These are phyloP conservation scores for Cyclostephanos tholiformis DNA, from an alignment of 108 stramenopile genomes.

Conservation along the genomic window DNA sequence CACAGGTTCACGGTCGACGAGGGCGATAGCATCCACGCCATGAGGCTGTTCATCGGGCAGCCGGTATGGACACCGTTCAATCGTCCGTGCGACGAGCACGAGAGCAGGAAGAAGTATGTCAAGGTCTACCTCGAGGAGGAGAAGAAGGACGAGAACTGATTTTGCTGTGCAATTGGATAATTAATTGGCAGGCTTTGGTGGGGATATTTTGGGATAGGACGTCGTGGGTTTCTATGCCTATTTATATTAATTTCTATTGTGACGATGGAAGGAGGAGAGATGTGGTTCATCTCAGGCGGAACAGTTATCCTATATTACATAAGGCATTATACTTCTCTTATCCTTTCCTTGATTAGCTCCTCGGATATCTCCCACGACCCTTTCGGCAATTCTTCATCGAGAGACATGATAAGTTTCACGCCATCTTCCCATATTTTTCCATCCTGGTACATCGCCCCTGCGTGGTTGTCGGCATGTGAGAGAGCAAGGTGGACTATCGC, in stretches of 20 bases:
- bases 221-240: too few species aligned
- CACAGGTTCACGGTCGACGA: slow-evolving; percentile 92
- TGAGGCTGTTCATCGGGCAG: slow-evolving; percentile 94
- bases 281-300: too few species aligned
- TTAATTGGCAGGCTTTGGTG: background rate
- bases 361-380: slow-evolving; percentile 48
- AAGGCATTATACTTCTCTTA: background rate
- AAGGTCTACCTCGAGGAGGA: slow-evolving; percentile 62
- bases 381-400: slow-evolving; percentile 35
- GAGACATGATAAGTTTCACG: slow-evolving; percentile 9
- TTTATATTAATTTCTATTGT: background rate
- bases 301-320: background rate
- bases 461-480: slow-evolving; percentile 76
- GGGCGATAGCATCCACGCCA: slow-evolving; percentile 87
- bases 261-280: background rate
- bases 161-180: too few species aligned
- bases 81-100: slow-evolving; percentile 84
- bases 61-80: slow-evolving; percentile 98
- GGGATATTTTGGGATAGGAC: too few species aligned
- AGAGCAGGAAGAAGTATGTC: slow-evolving; percentile 76
- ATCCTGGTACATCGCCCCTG: slow-evolving; percentile 53
- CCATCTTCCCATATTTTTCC: slow-evolving; percentile 39
- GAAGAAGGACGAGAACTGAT: slow-evolving; percentile 45
- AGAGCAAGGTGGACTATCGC: slow-evolving; percentile 84
- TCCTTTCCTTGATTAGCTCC: slow-evolving; percentile 40